Evolutionary conservation across 2,329 filamentous ascomycete genomes (phyloP).

Genomic region (Ceratocystis ficicola): DNA sequence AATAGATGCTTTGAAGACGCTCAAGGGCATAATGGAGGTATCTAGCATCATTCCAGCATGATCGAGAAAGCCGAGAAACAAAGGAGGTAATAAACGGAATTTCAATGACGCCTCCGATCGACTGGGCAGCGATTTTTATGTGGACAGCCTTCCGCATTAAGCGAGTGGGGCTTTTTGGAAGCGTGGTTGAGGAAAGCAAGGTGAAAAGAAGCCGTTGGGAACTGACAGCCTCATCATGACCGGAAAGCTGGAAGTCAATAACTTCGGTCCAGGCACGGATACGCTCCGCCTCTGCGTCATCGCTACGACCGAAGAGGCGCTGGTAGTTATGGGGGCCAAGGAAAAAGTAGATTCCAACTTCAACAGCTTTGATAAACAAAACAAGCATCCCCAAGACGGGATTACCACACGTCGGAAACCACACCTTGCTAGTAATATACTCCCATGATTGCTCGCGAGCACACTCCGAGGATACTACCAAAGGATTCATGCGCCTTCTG

Average conservation of each 20-base stretch:
- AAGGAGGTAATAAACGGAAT: slow-evolving; percentile 29
- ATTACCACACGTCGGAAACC: slow-evolving; percentile 67
- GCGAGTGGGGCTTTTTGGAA: slow-evolving; percentile 68
- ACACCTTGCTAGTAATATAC: slow-evolving; percentile 82
- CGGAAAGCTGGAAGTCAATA: slow-evolving; percentile 81
- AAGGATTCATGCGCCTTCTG: slow-evolving; percentile 44
- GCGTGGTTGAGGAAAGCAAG: slow-evolving; percentile 72
- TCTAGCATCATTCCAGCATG: slow-evolving; percentile 75
- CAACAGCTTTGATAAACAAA: slow-evolving; percentile 64
- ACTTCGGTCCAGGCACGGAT: slow-evolving; percentile 90
- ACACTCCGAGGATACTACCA: slow-evolving; percentile 68
- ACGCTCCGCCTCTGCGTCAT: slow-evolving; percentile 73
- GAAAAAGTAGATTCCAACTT: slow-evolving; percentile 65
- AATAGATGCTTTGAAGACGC: slow-evolving; percentile 33
- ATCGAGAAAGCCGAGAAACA: slow-evolving; percentile 50
- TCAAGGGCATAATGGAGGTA: slow-evolving; percentile 43
- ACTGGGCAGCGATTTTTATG: slow-evolving; percentile 57
- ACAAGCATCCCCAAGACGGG: slow-evolving; percentile 78
- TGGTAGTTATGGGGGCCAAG: slow-evolving; percentile 70
- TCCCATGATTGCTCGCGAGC: slow-evolving; percentile 73
- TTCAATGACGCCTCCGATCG: neutral
- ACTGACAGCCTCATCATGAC: slow-evolving; percentile 80
- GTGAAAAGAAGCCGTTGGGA: slow-evolving; percentile 76
- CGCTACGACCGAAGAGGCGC: slow-evolving; percentile 63
- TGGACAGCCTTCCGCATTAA: slow-evolving; percentile 90